Evolutionary conservation across 202 grass and related monocot genomes (phyloP).

Genomic region (Brachypodium distachyon): DNA sequence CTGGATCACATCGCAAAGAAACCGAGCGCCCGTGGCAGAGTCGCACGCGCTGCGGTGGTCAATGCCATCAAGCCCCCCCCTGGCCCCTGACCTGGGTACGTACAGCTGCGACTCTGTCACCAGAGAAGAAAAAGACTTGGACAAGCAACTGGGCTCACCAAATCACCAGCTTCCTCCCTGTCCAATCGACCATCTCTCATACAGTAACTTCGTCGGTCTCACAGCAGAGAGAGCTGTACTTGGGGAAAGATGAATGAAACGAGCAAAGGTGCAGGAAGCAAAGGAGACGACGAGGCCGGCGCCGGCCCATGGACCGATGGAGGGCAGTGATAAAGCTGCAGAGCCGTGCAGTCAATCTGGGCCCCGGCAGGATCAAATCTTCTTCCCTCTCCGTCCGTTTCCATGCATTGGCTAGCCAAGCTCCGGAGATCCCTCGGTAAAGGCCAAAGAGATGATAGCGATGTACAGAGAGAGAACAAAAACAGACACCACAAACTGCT

Average conservation of each 20-base stretch:
- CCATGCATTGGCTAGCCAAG: not conserved
- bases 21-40: not conserved
- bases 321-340: constrained; percentile 22
- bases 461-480: constrained; percentile 28
- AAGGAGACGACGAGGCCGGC: not conserved
- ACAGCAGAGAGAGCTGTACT: not conserved
- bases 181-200: not conserved
- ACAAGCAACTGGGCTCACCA: too few species aligned
- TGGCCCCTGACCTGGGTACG: not conserved
- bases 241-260: not conserved
- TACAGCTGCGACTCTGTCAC: not conserved
- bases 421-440: not conserved
- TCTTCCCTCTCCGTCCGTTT: not conserved
- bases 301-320: not conserved
- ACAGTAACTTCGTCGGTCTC: too few species aligned
- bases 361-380: constrained; percentile 25
- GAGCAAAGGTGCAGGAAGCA: not conserved
- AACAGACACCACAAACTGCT: constrained; percentile 14
- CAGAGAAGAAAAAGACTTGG: not conserved
- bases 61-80: not conserved
- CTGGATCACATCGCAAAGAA: not conserved
- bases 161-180: too few species aligned
- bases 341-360: constrained; percentile 20
- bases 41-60: not conserved
- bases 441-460: not conserved